Conservation (phyloP, 305 asterid genomes). For the Solanum hybrid region DNA sequence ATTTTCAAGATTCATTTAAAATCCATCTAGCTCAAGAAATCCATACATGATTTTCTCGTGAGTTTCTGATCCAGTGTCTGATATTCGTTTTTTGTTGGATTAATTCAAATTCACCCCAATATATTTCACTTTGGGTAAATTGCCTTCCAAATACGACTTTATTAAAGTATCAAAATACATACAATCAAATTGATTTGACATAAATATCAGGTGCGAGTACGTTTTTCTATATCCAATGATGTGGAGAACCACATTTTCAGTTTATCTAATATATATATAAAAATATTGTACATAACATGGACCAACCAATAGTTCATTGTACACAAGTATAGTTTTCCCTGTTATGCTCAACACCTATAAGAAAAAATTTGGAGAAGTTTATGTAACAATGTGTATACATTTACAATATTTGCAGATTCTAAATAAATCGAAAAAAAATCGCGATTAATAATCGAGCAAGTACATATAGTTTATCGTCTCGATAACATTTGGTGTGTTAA, state of each 20-base stretch:
- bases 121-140: not conserved
- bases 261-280: not conserved
- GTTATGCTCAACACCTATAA: not conserved
- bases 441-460: not conserved
- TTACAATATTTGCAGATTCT: not conserved
- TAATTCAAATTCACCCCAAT: not conserved
- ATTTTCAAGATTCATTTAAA: not conserved
- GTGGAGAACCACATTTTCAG: not conserved
- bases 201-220: not conserved
- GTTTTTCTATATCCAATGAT: not conserved
- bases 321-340: not conserved
- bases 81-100: not conserved
- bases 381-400: not conserved
- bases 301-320: not conserved
- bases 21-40: not conserved
- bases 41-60: not conserved
- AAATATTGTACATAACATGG: not conserved
- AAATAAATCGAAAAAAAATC: not conserved
- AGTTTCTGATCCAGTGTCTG: not conserved
- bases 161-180: not conserved
- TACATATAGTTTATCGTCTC: not conserved
- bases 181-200: not conserved
- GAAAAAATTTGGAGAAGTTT: not conserved
- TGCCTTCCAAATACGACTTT: not conserved
- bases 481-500: constrained; percentile 2